Percentiles rank a stretch among this genome's conserved stretches.
phyloP scores from a whole-genome alignment of 2,329 filamentous ascomycete genomes.

The Aspergillus jensenii region DNA sequence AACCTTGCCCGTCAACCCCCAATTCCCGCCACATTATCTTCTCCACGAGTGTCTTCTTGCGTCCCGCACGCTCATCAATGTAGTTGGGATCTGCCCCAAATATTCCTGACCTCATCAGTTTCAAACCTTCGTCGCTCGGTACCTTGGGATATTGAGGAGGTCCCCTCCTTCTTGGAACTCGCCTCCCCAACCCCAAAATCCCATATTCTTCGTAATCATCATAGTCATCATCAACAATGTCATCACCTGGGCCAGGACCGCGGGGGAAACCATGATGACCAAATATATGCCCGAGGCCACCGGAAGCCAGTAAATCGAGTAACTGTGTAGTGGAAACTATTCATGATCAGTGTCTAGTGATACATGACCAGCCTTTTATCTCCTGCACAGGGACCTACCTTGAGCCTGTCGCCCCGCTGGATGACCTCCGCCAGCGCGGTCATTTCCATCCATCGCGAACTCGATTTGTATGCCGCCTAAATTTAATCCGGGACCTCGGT shows the following conservation, averaged over 20 bases:
- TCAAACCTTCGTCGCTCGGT: constrained; percentile 72
- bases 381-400: constrained; percentile 19
- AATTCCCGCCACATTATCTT: constrained; percentile 80
- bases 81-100: constrained; percentile 71
- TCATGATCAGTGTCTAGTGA: neutral
- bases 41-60: constrained; percentile 61
- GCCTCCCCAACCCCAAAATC: constrained; percentile 45
- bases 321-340: constrained; percentile 46
- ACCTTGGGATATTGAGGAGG: constrained; percentile 72
- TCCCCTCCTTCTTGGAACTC: constrained; percentile 41
- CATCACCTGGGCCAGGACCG: constrained; percentile 15
- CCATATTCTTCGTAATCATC: constrained; percentile 29
- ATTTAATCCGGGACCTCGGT: constrained; percentile 18
- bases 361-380: neutral
- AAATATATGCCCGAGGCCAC: constrained; percentile 55
- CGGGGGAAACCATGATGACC: constrained; percentile 31
- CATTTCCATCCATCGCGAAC: constrained; percentile 27
- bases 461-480: constrained; percentile 30
- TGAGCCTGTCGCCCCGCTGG: constrained; percentile 17
- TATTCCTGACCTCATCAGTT: constrained; percentile 76
- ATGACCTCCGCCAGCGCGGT: constrained; percentile 15
- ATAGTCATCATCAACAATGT: constrained; percentile 19
- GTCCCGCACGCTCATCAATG: constrained; percentile 52
- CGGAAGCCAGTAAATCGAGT: constrained; percentile 54
- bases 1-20: constrained; percentile 62